Base-by-base conservation (phyloP, 441 rosid species). In the Biscutella laevigata region DNA sequence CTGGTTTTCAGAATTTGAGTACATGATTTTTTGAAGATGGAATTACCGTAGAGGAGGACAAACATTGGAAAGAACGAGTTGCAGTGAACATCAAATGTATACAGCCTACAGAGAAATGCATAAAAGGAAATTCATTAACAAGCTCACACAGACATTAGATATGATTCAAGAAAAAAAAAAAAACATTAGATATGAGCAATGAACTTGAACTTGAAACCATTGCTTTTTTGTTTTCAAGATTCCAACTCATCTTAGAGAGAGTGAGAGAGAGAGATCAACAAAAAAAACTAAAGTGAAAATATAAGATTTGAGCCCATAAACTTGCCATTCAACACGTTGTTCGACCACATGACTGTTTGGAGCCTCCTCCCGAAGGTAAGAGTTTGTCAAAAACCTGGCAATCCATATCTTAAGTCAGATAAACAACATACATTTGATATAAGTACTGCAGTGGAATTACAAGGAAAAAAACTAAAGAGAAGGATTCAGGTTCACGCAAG, bases 21-120 rank as follows among this genome's bases (percentile, higher is more conserved):
- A 38, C 52, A 17, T 17, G 20, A 3, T 17, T 40, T 27, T 27
- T 16, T 52, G 10, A 50, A 29, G 34, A 24, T 37, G 59, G 12
- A 59, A 66, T 79, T 83, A 88, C 99, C 97, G 12, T 86, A 84
- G 46, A 88, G 97, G 74, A 86, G 63, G 21, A 84, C 85, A 62
- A 92, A 92, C 92, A 92, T 61, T 21, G 99, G 99, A 78, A 92
- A 88, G 94, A 92, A 92, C 36, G 99, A 84, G 78, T 92, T 92
- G 97, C 99, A 92, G 83, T 92, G 95, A 75, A 92, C 99, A 52
- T 92, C 99, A 74, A 92, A 88, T 53, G 99, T 84, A 53, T 92
- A 92, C 42, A 92, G 64, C 99, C 99, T 88, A 69, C 53, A 77
- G 59, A 53, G 74, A 17, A 48, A 33, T 33, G 57, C 40, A 71